These are phyloP conservation scores for Xylariaceae sp. DNA, from an alignment of 2,329 filamentous ascomycete species.

Conservation along the genomic window DNA sequence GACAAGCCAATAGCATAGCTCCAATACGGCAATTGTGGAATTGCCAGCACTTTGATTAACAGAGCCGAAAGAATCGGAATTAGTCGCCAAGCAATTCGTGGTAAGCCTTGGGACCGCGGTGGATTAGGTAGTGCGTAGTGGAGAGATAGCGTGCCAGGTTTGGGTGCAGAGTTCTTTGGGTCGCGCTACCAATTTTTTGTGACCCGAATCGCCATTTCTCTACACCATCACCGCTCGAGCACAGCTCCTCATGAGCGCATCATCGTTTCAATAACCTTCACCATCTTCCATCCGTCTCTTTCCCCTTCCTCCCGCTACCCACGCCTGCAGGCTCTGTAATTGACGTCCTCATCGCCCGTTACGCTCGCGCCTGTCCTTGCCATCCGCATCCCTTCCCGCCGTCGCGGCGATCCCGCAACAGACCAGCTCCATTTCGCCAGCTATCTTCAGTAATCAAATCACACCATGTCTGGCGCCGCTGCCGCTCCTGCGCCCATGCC, in stretches of 20 bases:
- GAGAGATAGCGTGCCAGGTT: too few species aligned
- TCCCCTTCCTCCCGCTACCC: not conserved
- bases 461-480: slow-evolving; percentile 38
- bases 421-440: not conserved
- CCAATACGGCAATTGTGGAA: too few species aligned
- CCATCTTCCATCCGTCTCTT: not conserved
- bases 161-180: slow-evolving; percentile 7
- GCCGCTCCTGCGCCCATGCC: slow-evolving; percentile 50
- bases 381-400: not conserved
- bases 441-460: not conserved
- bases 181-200: slow-evolving; percentile 23
- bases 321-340: not conserved
- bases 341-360: not conserved
- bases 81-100: too few species aligned
- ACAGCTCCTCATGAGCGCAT: slow-evolving; percentile 19
- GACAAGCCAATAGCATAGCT: too few species aligned
- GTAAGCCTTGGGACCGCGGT: too few species aligned
- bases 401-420: not conserved
- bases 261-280: slow-evolving; percentile 6
- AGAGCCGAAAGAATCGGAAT: too few species aligned
- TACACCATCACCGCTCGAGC: too few species aligned
- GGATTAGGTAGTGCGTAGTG: too few species aligned
- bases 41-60: too few species aligned
- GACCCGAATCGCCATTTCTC: not conserved
- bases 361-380: not conserved